Evolutionary conservation across 495 filamentous ascomycete species (phyloP).

Genomic region (Cudoniella acicularis): DNA sequence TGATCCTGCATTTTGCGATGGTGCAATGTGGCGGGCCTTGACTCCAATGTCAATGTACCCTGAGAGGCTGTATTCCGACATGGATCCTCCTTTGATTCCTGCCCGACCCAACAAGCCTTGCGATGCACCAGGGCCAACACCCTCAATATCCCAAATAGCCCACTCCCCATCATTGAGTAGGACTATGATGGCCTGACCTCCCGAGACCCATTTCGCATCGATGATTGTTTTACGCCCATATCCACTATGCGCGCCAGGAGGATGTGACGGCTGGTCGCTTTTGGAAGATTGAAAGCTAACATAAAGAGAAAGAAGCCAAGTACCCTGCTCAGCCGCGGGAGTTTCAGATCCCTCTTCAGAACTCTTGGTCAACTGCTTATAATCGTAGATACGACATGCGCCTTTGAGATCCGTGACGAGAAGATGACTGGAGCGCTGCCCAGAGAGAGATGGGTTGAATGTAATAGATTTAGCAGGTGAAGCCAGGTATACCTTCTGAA

Average conservation of each 20-base stretch:
- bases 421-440: slow-evolving; percentile 51
- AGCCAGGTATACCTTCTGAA: slow-evolving; percentile 60
- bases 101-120: slow-evolving; percentile 55
- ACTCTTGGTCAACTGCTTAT: slow-evolving; percentile 7
- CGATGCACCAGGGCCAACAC: slow-evolving; percentile 52
- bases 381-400: slow-evolving; percentile 64
- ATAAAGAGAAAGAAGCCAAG: slow-evolving; percentile 69
- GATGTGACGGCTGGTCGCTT: slow-evolving; percentile 26
- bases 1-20: slow-evolving; percentile 40
- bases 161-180: slow-evolving; percentile 84
- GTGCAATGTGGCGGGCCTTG: slow-evolving; percentile 18
- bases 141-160: slow-evolving; percentile 89
- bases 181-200: slow-evolving; percentile 70
- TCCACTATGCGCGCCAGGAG: slow-evolving; percentile 30
- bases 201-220: slow-evolving; percentile 79
- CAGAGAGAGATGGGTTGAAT: slow-evolving; percentile 60
- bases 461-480: slow-evolving; percentile 61
- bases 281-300: slow-evolving; percentile 52
- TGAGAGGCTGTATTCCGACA: slow-evolving; percentile 63
- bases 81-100: slow-evolving; percentile 60
- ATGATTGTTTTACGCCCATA: slow-evolving; percentile 67
- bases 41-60: slow-evolving; percentile 56
- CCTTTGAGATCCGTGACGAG: slow-evolving; percentile 65
- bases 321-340: slow-evolving; percentile 27
- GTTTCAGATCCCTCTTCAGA: slow-evolving; percentile 8